Evolutionary conservation across 2,329 filamentous ascomycete genomes (phyloP), one percentile per base, ranked within the genome.

Genomic region (Fusarium euwallaceae): DNA sequence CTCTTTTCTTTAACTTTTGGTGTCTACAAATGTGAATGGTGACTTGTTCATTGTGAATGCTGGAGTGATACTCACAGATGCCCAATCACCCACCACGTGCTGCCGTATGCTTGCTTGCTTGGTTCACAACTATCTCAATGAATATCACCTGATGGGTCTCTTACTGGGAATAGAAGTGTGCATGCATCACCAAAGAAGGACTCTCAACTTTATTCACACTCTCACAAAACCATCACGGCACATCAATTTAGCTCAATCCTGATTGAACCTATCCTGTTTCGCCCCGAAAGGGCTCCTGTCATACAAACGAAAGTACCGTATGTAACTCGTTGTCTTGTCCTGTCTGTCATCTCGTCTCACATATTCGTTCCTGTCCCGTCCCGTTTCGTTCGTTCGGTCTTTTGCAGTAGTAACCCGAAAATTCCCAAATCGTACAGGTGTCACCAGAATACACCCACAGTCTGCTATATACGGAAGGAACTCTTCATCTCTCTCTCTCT

Each of bases 251-350:
- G 4, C 45, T 71, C 56, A 77, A 77, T 67, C 65, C 56, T 58
- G 14, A 69, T 62, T 72, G 58, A 70, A 63, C 58, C 67, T 71
- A 68, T 64, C 64, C 61, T 43, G 61, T 59, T 64, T 56, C 53
- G 53, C 60, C 59, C 51, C 20, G 29, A 4, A 51, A 59, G 59
- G 61, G 72, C 62, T 60, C 32, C 64, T 43, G 45, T 66, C 41
- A 67, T 71, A 76, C 70, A 76, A 78, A 76, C 66, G 70, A 78
- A 75, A 77, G 67, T 73, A 70, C 43, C 71, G 53, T 65, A 64
- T 64, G 36, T 60, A 67, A 51, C 65, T 75, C 60, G 41, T 75
- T 61, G 39, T 56, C 53, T 24, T 24, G 22, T 24, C 22, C 69
- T 64, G 56, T 75, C 59, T 66, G 59, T 75, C 60, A 29, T 74